Conservation (phyloP, 176 grass and related monocot species). For the Phragmites australis region DNA sequence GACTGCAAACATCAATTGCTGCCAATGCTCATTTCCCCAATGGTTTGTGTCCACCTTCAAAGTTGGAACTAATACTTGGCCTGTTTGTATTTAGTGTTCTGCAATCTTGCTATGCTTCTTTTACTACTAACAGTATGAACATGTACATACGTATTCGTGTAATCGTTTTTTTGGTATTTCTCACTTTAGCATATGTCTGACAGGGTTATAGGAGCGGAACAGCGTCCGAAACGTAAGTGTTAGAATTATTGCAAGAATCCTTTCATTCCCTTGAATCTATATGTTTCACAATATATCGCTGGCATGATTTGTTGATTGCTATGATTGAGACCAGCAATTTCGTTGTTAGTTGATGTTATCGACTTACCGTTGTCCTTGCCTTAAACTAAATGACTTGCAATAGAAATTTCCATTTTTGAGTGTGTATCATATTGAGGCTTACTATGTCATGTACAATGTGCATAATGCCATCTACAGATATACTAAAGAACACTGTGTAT, state of each 20-base stretch:
- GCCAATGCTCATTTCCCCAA: conserved; percentile 1
- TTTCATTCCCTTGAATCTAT: not conserved
- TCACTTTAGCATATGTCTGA: conserved; percentile 40
- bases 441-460: not conserved
- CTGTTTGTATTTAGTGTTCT: not conserved
- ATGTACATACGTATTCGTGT: not conserved
- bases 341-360: not conserved
- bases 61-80: not conserved
- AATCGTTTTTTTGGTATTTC: conserved; percentile 11
- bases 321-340: conserved; percentile 19
- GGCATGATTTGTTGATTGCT: conserved; percentile 30
- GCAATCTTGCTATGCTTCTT: not conserved
- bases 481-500: not conserved
- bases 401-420: not conserved
- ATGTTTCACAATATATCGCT: not conserved
- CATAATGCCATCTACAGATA: not conserved
- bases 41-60: conserved; percentile 3
- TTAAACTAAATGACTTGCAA: not conserved
- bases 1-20: not conserved
- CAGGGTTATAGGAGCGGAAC: conserved; percentile 95
- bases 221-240: conserved; percentile 90
- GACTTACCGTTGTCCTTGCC: not conserved
- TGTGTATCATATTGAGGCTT: not conserved
- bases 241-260: not conserved
- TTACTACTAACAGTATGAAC: not conserved